Percentiles rank a stretch among this genome's conserved stretches.
Evolutionary conservation across 768 basidiomycete genomes (phyloP).

Genomic region (Brasilioporus rufonigricans): DNA sequence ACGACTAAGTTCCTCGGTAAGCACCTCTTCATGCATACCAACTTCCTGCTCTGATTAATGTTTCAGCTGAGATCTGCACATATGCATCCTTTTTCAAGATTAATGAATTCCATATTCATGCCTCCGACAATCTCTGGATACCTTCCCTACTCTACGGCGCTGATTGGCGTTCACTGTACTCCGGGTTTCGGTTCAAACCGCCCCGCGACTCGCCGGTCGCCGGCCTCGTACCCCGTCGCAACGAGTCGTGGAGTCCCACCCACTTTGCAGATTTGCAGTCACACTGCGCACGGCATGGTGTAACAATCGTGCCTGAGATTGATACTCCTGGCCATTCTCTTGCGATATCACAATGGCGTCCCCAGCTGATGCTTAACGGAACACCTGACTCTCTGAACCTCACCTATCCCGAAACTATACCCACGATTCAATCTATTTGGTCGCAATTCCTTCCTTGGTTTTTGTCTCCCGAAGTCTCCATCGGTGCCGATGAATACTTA

Average conservation of each 20-base stretch:
- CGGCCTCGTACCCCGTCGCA: conserved; percentile 36
- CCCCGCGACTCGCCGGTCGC: conserved; percentile 31
- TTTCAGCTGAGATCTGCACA: conserved; percentile 40
- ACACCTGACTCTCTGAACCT: conserved; percentile 39
- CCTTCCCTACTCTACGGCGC: conserved; percentile 37
- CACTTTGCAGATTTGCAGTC: conserved; percentile 35
- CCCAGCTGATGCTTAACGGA: conserved; percentile 37
- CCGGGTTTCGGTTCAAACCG: conserved; percentile 42
- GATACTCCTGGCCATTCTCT: conserved; percentile 46
- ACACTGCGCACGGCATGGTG: conserved; percentile 37
- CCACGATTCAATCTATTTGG: conserved; percentile 43
- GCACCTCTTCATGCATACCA: background rate
- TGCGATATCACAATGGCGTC: conserved; percentile 45
- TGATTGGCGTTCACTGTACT: conserved; percentile 40
- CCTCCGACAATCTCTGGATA: conserved; percentile 44
- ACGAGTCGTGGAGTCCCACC: conserved; percentile 40
- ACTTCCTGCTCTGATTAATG: background rate
- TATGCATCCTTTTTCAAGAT: conserved; percentile 47
- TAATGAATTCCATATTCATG: conserved; percentile 43
- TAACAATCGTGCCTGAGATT: conserved; percentile 42
- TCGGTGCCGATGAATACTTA: conserved; percentile 49
- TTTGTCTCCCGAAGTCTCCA: conserved; percentile 40
- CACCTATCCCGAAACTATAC: conserved; percentile 41
- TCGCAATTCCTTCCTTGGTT: conserved; percentile 40
- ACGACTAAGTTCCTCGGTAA: conserved; percentile 37